Base-by-base conservation (phyloP, 495 filamentous ascomycete genomes). In the Aspergillus saccharolyticus region DNA sequence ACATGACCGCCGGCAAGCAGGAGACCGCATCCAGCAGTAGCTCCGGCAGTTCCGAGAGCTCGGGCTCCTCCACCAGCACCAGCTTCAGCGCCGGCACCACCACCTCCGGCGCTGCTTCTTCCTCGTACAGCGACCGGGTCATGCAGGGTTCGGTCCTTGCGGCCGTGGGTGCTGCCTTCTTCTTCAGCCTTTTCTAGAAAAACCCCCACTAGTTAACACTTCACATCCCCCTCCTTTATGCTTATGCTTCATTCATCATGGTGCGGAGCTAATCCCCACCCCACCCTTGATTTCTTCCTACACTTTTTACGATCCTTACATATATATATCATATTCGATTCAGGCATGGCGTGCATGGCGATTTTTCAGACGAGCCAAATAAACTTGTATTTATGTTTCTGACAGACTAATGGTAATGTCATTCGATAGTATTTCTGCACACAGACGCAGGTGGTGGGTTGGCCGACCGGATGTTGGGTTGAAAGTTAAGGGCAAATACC, bases 101-200 rank as follows among this genome's bases (percentile, higher is more conserved):
- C n/a, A 71, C 56, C 50, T 63, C 60, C 47, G 75, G 61, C 62
- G 57, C 60, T 30, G 73, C 76, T 46, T 74, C 73, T 22, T 57
- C 69, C 19, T 66, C 67, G 4, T 66, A 70, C 49, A 70, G 67
- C 53, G 77, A 79, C 65, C 71, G 69, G 42, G 72, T 79, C 33
- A 60, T 82, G 55, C 65, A 74, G 47, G 76, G 80, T 25, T 83
- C 82, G n/a, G 66, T 83, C 65, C 77, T 85, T 57, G 82, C 80
- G 14, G 80, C 80, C 39, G 55, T 84, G 42, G n/a, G n/a, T n/a
- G 75, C 83, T 43, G 81, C 82, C 2, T 64, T 83, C 19, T 70
- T 82, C 53, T 68, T 83, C 58, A 69, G 84, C 50, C 74, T 77
- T 56, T 60, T 84, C 69, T 85, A 76, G n/a, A n/a, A n/a, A n/a